Evolutionary conservation across 306 rosid species (phyloP).

Genomic region (Prunus mongolica): DNA sequence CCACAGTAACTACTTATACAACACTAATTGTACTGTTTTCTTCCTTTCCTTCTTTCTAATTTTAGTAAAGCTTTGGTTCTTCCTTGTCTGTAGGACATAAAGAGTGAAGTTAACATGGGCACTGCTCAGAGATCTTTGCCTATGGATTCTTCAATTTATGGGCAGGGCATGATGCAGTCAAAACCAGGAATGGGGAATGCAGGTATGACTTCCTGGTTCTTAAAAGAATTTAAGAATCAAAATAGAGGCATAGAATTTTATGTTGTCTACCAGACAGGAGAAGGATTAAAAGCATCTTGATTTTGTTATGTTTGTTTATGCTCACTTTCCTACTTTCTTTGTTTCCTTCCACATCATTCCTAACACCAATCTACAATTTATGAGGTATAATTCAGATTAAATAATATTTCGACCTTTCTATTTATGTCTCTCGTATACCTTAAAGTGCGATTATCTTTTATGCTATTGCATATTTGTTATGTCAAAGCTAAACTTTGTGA

Average conservation of each 20-base stretch:
- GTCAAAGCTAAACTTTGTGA: neutral
- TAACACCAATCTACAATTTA: neutral
- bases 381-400: neutral
- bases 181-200: constrained; percentile 76
- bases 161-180: constrained; percentile 77
- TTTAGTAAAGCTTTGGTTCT: constrained; percentile 15
- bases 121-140: constrained; percentile 75
- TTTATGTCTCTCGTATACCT: neutral
- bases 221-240: neutral
- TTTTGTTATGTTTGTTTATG: neutral
- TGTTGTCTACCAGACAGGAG: neutral
- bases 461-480: neutral
- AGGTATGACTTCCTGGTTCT: constrained; percentile 37
- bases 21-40: neutral
- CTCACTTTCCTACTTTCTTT: neutral
- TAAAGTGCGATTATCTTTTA: neutral
- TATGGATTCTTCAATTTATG: constrained; percentile 79
- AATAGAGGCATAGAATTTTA: neutral
- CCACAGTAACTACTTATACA: constrained; percentile 42
- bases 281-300: neutral
- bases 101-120: constrained; percentile 69
- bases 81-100: constrained; percentile 47
- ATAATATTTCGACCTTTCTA: neutral
- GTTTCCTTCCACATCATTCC: neutral
- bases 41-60: constrained; percentile 10